Conservation (phyloP, 192 early-diverging fungal species). For the Coemansia sp. region DNA sequence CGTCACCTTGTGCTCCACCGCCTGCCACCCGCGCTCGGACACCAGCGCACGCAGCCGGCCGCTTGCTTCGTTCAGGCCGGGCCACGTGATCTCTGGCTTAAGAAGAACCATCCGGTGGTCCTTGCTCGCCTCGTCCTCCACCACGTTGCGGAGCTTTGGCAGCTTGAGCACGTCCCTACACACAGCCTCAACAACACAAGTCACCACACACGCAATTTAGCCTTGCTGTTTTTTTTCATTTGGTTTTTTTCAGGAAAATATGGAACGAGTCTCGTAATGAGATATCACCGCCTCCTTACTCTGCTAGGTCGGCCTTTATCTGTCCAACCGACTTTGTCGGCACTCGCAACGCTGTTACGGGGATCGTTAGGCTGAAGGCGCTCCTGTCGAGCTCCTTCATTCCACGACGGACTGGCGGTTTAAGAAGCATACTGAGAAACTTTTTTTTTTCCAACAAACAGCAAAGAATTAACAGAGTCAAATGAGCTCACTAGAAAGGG, state of each 20-base stretch:
- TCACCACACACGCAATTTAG: background rate
- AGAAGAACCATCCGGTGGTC: slow-evolving; percentile 56
- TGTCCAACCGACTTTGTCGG: slow-evolving; percentile 58
- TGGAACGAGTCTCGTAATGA: background rate
- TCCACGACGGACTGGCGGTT: slow-evolving; percentile 67
- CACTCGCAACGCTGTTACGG: slow-evolving; percentile 68
- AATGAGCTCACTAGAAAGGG: background rate
- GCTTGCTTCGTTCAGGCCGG: slow-evolving; percentile 25
- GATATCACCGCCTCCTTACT: background rate
- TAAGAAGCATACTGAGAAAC: slow-evolving; percentile 19
- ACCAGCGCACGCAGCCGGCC: slow-evolving; percentile 9
- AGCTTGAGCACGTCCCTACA: slow-evolving; percentile 59
- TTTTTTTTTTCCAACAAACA: background rate
- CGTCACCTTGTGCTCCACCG: slow-evolving; percentile 56
- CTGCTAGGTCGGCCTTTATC: slow-evolving; percentile 46
- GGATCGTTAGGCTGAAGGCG: slow-evolving; percentile 62
- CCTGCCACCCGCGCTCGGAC: slow-evolving; percentile 15
- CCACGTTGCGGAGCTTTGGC: slow-evolving; percentile 67
- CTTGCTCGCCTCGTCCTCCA: slow-evolving; percentile 48
- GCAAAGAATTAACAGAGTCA: background rate
- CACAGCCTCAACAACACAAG: background rate
- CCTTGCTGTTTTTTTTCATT: background rate
- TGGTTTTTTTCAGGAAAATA: background rate
- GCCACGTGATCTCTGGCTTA: slow-evolving; percentile 39
- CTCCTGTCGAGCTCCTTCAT: slow-evolving; percentile 66